Percentiles rank a stretch among this genome's conserved stretches.
Conservation (phyloP, 441 rosid species). For the Manihot esculenta region DNA sequence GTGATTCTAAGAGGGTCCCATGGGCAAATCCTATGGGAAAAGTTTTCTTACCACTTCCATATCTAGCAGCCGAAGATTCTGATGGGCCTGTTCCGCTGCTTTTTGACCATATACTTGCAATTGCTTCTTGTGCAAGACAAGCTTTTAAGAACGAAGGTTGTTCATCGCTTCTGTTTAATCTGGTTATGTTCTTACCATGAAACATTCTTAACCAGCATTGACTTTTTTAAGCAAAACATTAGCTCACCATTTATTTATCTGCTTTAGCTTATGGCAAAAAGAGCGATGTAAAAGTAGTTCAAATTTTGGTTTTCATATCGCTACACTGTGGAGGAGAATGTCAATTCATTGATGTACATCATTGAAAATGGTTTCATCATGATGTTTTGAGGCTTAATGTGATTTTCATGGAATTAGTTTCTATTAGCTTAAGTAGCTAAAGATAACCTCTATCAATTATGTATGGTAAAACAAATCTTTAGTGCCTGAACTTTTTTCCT, state of each 20-base stretch:
- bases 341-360: background rate
- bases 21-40: slow-evolving; percentile 99
- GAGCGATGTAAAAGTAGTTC: background rate
- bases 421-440: background rate
- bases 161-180: slow-evolving; percentile 2
- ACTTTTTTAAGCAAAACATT: background rate
- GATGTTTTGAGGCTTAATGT: background rate
- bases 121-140: slow-evolving; percentile 87
- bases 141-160: slow-evolving; percentile 73
- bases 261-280: background rate
- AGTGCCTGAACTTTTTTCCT: too few species aligned
- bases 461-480: too few species aligned
- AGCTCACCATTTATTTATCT: background rate
- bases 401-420: background rate
- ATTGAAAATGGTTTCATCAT: background rate
- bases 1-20: slow-evolving; percentile 97
- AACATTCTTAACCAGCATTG: background rate
- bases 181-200: background rate
- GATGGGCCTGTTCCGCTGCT: slow-evolving; percentile 96
- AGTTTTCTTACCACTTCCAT: slow-evolving; percentile 91
- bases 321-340: background rate
- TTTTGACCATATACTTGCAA: slow-evolving; percentile 94
- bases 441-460: background rate
- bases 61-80: slow-evolving; percentile 85
- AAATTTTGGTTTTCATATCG: background rate